Evolutionary conservation across 441 rosid species (phyloP), one percentile per base, ranked within the genome.

Genomic region (Geranium incanum): DNA sequence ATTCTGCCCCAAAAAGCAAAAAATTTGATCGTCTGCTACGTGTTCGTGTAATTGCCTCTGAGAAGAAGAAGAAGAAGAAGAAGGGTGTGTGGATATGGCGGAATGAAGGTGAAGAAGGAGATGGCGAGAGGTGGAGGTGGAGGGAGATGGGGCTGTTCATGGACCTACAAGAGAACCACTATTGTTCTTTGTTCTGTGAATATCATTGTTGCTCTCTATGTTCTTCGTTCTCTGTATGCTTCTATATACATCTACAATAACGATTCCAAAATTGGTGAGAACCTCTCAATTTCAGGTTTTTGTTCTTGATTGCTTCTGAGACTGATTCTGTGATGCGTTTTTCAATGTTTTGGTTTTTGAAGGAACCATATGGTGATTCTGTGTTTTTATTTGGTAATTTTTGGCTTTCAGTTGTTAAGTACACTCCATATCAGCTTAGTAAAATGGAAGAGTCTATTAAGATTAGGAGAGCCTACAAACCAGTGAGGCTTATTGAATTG

Each of bases 141-240:
- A 68, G 76, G 78, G 37, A 85, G 87, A 79, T 79, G 81, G 84
- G 81, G 89, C 0, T 64, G 66, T 72, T 45, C 68, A 68, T 83
- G 88, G 71, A 88, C 97, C 15, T 90, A 87, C 83, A 90, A 86
- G 85, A 90, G 83, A 72, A 87, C 79, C 16, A 90, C 99, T 52
- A 82, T 95, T 39, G 72, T 87, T 62, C 86, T 95, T 79, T 92
- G 98, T 80, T 85, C 86, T 68, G 23, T 92, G 77, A 92, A 95
- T 85, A 95, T 92, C 81, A 79, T 89, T 75, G 79, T 90, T 67
- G 97, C 98, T 75, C 99, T 95, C 73, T 92, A 78, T 75, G 93
- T 92, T 78, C 92, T 95, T 74, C 92, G 89, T 67, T 88, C 90
- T 76, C 86, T 90, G 72, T 95, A 92, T 76, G 80, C 79, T 13